These are phyloP conservation scores for Podospora anserina DNA, from an alignment of 495 filamentous ascomycete genomes.

Conservation along the genomic window DNA sequence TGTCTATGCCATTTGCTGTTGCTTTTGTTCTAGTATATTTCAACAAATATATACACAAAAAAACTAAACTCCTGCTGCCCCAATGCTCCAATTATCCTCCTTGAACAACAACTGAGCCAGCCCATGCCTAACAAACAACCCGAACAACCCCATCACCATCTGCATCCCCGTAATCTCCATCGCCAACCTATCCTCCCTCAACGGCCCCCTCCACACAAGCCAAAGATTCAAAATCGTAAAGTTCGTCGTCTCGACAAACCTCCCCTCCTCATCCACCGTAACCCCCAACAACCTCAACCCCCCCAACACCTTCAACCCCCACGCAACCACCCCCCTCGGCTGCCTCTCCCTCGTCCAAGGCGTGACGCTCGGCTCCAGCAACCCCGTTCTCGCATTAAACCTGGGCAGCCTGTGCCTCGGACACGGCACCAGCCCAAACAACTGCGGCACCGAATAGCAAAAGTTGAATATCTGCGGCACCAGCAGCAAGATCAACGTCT, in stretches of 20 bases:
- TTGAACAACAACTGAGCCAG: constrained; percentile 82
- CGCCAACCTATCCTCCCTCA: constrained; percentile 80
- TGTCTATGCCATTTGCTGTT: constrained; percentile 1
- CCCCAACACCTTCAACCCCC: constrained; percentile 61
- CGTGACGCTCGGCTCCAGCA: constrained; percentile 80
- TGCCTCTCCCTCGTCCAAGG: constrained; percentile 67
- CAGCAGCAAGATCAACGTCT: constrained; percentile 87
- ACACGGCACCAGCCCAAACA: constrained; percentile 85
- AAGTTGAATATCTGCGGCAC: constrained; percentile 97
- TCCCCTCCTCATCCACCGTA: constrained; percentile 59
- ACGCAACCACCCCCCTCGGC: constrained; percentile 58
- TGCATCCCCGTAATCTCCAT: constrained; percentile 74
- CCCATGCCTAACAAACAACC: constrained; percentile 79
- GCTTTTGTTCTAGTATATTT: constrained; percentile 3
- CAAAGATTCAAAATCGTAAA: constrained; percentile 92
- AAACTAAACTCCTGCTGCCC: neutral
- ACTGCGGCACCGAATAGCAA: constrained; percentile 83
- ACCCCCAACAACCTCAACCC: constrained; percentile 62
- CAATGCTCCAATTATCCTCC: constrained; percentile 66
- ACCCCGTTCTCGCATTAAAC: constrained; percentile 77
- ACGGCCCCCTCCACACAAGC: constrained; percentile 92
- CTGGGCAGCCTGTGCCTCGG: constrained; percentile 86
- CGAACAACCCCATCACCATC: constrained; percentile 66
- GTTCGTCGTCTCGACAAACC: constrained; percentile 80
- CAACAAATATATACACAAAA: neutral